Base-by-base conservation (phyloP, 495 filamentous ascomycete species). In the Mycothermus thermophilus region DNA sequence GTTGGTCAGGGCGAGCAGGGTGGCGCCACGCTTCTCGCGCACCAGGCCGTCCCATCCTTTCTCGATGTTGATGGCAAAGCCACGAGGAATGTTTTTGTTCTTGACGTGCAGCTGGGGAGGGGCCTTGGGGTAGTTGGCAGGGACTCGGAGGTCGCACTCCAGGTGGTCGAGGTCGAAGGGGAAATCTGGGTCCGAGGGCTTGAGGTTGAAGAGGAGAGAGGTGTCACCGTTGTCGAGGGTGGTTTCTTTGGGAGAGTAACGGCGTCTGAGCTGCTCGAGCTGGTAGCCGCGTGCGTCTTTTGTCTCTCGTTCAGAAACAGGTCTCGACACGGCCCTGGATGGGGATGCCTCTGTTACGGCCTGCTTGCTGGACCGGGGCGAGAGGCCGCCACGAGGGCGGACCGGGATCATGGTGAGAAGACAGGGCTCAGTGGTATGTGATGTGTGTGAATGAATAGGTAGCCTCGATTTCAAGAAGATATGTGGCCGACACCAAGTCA, bases 131-230 rank as follows among this genome's bases (percentile, higher is more conserved):
- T 83, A 90, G 9, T 49, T 52, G 0, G 34, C 38, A 1, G 85
- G 83, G 6, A 94, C 67, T 33, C 59, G 66, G n/a, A 94, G 60
- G 2, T 72, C 60, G 48, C 83, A 86, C 37, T 80, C 63, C n/a
- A 92, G 59, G 14, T 63, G 63, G 8, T 77, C 69, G 40, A 92
- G 58, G 14, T 86, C 80, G 40, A 81, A 92, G 4, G 83, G 77
- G 41, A 88, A 88, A 48, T 92, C 83, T 0, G 83, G 83, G 48
- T 92, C 86, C n/a, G 83, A 87, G 4, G 86, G 86, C 10, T 53
- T 57, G 36, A 94, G 43, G 14, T 60, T 63, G 52, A 93, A 82
- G 0, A 58, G 52, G 14, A 87, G 54, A 10, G 66, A 65, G 5
- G 66, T 72, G 3, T 55, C 50, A 10, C 67, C 72, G 33, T 66